These are phyloP conservation scores for Acanthochlamys bracteata DNA, from an alignment of 106 monocot genomes.

Conservation along the genomic window DNA sequence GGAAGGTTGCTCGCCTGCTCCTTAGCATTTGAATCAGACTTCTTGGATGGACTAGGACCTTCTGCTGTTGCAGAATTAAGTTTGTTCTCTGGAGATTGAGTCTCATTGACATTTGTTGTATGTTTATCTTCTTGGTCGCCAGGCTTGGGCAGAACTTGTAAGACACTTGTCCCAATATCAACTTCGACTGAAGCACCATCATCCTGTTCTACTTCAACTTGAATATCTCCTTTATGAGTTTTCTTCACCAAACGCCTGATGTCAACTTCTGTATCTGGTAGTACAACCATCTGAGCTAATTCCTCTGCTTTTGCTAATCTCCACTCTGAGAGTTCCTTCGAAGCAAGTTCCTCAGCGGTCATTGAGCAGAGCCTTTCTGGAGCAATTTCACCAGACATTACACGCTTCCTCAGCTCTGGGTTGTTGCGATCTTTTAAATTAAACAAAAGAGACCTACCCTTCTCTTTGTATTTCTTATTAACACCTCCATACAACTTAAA, in stretches of 20 bases:
- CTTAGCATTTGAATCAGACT: conserved; percentile 21
- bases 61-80: no score
- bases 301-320: conserved; percentile 90
- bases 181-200: conserved; percentile 49
- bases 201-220: conserved; percentile 76
- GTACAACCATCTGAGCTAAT: conserved; percentile 69
- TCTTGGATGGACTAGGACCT: neutral
- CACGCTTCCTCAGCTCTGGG: conserved; percentile 69
- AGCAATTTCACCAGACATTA: conserved; percentile 61
- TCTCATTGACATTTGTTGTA: neutral
- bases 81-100: no score
- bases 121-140: conserved; percentile 15
- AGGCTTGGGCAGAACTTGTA: conserved; percentile 16
- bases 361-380: conserved; percentile 78
- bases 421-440: conserved; percentile 88
- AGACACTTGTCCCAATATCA: conserved; percentile 32
- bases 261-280: conserved; percentile 67
- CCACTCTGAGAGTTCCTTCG: conserved; percentile 90
- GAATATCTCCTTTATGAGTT: conserved; percentile 96
- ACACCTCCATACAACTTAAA: conserved; percentile 86
- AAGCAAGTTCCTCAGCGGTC: conserved; percentile 96
- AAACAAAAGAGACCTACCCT: conserved; percentile 85
- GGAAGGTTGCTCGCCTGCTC: conserved; percentile 14
- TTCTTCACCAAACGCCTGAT: conserved; percentile 81
- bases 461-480: conserved; percentile 98